phyloP scores from a whole-genome alignment of 345 rosid genomes.

The Citropsis articulata region DNA sequence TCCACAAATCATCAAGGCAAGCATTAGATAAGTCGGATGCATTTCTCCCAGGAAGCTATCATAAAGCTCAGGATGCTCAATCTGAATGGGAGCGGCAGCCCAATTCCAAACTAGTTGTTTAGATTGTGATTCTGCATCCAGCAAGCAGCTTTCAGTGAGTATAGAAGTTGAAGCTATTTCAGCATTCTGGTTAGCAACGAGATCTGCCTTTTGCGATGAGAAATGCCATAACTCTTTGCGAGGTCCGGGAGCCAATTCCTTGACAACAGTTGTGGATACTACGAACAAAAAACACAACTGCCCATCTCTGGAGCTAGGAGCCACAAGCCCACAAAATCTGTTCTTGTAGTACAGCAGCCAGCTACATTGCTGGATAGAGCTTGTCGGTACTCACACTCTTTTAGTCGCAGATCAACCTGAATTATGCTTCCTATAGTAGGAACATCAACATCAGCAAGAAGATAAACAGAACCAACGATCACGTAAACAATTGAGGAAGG shows the following conservation, averaged over 20 bases:
- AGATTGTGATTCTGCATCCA: neutral
- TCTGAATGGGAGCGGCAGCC: neutral
- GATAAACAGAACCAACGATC: neutral
- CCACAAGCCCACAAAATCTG: neutral
- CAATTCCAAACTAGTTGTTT: slow-evolving; percentile 1
- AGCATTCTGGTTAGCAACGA: neutral
- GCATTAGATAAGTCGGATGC: neutral
- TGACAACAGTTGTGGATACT: neutral
- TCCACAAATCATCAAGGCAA: neutral
- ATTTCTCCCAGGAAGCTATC: neutral
- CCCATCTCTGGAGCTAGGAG: neutral
- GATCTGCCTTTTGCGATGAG: neutral
- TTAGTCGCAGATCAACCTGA: slow-evolving; percentile 3
- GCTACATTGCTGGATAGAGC: neutral
- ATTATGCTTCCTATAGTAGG: neutral
- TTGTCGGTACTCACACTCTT: neutral
- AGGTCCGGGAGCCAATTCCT: neutral
- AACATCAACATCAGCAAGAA: neutral
- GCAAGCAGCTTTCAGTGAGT: neutral
- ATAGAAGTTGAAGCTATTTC: neutral
- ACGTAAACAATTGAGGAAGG: neutral
- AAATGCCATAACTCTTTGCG: neutral
- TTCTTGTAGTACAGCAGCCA: neutral
- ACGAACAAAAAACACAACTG: neutral
- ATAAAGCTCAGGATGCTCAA: slow-evolving; percentile 2